Evolutionary conservation across 2,329 filamentous ascomycete species (phyloP), one percentile per base, ranked within the genome.

Genomic region (Aciculosporium take): DNA sequence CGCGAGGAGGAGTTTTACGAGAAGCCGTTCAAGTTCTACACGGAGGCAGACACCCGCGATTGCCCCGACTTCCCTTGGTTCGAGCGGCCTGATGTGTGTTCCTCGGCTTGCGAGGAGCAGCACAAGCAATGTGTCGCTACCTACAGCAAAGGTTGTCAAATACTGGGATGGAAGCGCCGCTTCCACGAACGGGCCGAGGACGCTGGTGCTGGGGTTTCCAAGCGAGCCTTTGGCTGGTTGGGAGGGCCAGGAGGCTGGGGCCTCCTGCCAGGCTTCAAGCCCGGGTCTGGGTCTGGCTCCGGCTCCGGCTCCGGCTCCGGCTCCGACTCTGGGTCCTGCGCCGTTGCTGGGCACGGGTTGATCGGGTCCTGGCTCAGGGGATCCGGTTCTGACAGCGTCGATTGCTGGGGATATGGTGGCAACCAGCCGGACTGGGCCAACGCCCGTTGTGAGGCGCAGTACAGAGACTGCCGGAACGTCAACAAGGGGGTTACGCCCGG

Each of bases 1-100:
- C 48, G 67, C 31, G 52, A 59, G 44, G 43, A 46, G 7, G 66
- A 72, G 46, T 68, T 60, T 48, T 46, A 49, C 23, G 49, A 49
- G 40, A 64, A 66, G 48, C 62, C 63, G 15, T 72, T 71, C 60
- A 75, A 75, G 61, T 57, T 69, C 30, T 75, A 74, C 62, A 67
- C 52, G 10, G 54, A 64, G 39, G 48, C 58, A 34, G 58, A 71
- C 48, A 62, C 58, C 45, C 47, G 43, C 41, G 58, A 61, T 18
- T 74, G 69, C 58, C 57, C 56, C 15, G 59, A 61, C 17, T 76
- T 70, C 54, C 43, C 53, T 10, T 61, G 64, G 45, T 43, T 40
- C 24, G 44, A 57, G 37, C 57, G 57, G 48, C 45, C 49, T 34
- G 53, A 56, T 46, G 72, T 65, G 39, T 75, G 72, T 52, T 51